Conservation (phyloP, 257 asterid genomes). For the Gardenia jasminoides region DNA sequence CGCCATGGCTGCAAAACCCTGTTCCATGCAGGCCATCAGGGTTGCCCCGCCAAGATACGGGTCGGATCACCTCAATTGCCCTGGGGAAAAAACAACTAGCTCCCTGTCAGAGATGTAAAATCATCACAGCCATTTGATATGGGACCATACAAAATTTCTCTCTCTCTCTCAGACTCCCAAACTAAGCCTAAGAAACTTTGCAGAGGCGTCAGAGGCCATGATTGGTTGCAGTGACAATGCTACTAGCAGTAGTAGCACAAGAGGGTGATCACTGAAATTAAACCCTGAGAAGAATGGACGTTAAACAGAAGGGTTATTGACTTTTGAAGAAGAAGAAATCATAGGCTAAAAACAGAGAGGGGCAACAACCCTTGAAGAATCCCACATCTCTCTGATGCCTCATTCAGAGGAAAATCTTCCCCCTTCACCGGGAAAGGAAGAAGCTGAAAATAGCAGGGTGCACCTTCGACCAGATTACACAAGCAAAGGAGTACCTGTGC, state of each 20-base stretch:
- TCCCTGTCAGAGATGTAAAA: too few species aligned
- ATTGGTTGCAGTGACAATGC: background rate
- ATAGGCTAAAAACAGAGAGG: background rate
- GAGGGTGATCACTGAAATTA: background rate
- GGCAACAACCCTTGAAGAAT: background rate
- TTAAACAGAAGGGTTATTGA: background rate
- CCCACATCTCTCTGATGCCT: background rate
- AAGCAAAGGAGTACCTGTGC: too few species aligned
- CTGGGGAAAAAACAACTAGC: background rate
- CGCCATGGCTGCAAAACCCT: background rate
- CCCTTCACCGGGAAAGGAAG: too few species aligned
- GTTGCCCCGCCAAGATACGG: conserved; percentile 3
- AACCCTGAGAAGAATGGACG: background rate
- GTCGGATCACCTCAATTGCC: background rate
- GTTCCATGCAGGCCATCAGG: background rate
- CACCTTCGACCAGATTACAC: too few species aligned
- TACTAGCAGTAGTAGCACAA: too few species aligned
- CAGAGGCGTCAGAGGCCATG: background rate
- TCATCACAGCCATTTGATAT: background rate
- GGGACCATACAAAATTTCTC: background rate
- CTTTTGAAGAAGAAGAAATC: background rate
- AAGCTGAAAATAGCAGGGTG: too few species aligned
- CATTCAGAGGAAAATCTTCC: too few species aligned
- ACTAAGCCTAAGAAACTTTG: background rate
- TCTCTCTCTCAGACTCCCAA: background rate